Evolutionary conservation across 768 basidiomycete species (phyloP).

Genomic region (Psilocybe subaeruginosa): DNA sequence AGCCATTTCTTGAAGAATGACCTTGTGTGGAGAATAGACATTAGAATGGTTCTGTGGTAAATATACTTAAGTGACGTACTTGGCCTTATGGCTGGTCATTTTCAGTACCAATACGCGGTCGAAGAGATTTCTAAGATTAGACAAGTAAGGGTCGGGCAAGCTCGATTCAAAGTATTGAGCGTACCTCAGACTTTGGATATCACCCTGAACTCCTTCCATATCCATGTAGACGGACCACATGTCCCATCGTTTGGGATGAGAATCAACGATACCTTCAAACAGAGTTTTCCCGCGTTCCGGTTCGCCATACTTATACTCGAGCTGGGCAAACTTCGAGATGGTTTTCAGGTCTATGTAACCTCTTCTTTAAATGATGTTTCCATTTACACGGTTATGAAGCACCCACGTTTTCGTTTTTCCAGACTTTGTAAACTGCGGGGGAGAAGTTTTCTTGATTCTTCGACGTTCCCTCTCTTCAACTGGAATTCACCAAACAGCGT

Average conservation of each 20-base stretch:
- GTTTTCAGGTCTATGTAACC: conserved; percentile 83
- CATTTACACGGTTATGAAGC: not conserved
- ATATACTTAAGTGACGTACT: conserved; percentile 54
- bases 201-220: conserved; percentile 83
- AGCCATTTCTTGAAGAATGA: conserved; percentile 99
- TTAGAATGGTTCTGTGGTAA: conserved; percentile 7
- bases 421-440: conserved; percentile 89
- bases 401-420: conserved; percentile 92
- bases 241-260: conserved; percentile 94
- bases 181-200: conserved; percentile 81
- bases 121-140: conserved; percentile 70
- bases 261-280: conserved; percentile 95
- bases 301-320: conserved; percentile 95
- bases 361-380: not conserved
- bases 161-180: conserved; percentile 16
- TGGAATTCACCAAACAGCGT: conserved; percentile 85
- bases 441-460: conserved; percentile 84
- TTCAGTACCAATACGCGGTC: conserved; percentile 81
- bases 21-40: conserved; percentile 39
- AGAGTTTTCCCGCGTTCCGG: conserved; percentile 94
- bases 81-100: conserved; percentile 94
- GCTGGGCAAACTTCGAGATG: conserved; percentile 91
- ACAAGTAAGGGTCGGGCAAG: conserved; percentile 1
- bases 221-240: conserved; percentile 97
- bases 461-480: conserved; percentile 69